Evolutionary conservation across 257 asterid genomes (phyloP).

Genomic region (Plectranthus barbatus): DNA sequence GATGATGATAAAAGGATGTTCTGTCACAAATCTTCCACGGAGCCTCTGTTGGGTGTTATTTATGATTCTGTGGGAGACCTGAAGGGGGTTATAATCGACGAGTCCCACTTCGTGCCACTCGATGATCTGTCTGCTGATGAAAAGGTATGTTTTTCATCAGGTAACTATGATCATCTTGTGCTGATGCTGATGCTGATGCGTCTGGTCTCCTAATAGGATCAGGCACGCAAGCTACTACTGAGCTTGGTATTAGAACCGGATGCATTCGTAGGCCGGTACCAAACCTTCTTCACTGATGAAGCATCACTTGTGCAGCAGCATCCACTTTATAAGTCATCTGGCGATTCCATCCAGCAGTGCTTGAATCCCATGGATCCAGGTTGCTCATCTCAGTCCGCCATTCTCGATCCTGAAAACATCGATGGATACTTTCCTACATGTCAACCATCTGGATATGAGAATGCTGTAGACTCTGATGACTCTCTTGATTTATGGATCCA

Average conservation of each 20-base stretch:
- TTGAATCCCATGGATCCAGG: neutral
- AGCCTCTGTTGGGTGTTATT: neutral
- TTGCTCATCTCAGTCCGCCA: neutral
- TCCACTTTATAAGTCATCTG: slow-evolving; percentile 9
- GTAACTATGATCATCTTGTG: neutral
- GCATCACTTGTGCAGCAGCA: slow-evolving; percentile 17
- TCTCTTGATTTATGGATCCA: too few species aligned
- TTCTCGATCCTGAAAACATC: too few species aligned
- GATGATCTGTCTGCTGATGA: slow-evolving; percentile 6
- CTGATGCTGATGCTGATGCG: neutral
- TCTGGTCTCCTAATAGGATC: slow-evolving; percentile 14
- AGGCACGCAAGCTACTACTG: slow-evolving; percentile 18
- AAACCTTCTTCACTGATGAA: slow-evolving; percentile 16
- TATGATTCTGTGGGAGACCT: slow-evolving; percentile 26
- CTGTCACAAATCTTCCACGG: slow-evolving; percentile 10
- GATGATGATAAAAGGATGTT: slow-evolving; percentile 14
- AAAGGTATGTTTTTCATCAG: slow-evolving; percentile 10
- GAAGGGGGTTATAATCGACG: slow-evolving; percentile 25
- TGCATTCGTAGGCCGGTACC: slow-evolving; percentile 21
- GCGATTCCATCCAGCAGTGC: neutral
- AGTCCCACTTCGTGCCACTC: slow-evolving; percentile 16
- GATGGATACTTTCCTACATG: too few species aligned
- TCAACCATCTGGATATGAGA: too few species aligned
- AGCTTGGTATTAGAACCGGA: neutral
- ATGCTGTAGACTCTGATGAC: too few species aligned